Evolutionary conservation across 140 eudicot genomes (phyloP), one percentile per base, ranked within the genome.

Genomic region (Oenanthe javanica): DNA sequence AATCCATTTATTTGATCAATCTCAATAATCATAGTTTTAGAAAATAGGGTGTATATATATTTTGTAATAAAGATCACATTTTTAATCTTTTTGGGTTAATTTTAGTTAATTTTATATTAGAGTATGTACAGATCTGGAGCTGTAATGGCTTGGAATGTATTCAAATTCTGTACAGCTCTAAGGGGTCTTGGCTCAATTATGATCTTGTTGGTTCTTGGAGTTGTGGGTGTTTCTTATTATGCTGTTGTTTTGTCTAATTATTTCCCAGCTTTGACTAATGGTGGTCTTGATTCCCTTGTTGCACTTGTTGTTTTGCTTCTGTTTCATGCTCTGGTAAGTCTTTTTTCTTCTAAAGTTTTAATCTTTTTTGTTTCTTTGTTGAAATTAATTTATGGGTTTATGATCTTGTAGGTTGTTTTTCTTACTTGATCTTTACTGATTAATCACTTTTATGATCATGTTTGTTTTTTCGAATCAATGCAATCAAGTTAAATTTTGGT

Each of bases 121-220:
- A 84, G 82, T 83, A 94, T 94, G 99, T 81, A 90, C 84, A 94
- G 97, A 92, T 94, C 99, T 83, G 97, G 99, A 79, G 89, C 92
- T 75, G 95, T 88, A 49, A 94, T 94, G 99, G 99, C 99, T 69
- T 94, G 99, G 97, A 94, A 94, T 82, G 99, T 94, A 77, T 94
- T 94, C 96, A 90, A 86, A 82, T 94, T 94, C 72, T 94, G 99
- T 50, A 92, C 97, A 80, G 99, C 99, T 31, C 55, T 94, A 18
- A 82, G 93, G 75, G 97, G 94, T n/a, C 83, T 94, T 59, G 99
- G 99, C 21, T 94, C 97, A 84, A 89, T 94, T 91, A 94, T 94
- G 99, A 94, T 94, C 87, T 80, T 94, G 81, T 77, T 94, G 82
- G 99, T 92, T 51, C 90, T 94, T 52, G 99, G 89, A 70, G 93